Conservation (phyloP, 2,329 filamentous ascomycete species). For the Trichophyton simii region DNA sequence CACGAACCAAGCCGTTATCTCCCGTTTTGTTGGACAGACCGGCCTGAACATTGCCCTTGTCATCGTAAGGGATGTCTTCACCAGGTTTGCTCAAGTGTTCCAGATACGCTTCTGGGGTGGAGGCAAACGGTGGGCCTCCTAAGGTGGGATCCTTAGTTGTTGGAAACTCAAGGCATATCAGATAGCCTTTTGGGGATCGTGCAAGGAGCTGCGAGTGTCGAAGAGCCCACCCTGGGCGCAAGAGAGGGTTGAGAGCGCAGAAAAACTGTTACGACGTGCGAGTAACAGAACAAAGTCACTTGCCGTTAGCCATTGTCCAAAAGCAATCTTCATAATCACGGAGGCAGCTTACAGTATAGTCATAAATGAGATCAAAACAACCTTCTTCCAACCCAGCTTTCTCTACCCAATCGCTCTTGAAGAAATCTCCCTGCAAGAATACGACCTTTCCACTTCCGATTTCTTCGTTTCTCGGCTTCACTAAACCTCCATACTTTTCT, state of each 20-base stretch:
- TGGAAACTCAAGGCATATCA: constrained; percentile 66
- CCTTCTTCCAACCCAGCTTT: constrained; percentile 22
- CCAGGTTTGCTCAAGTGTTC: constrained; percentile 60
- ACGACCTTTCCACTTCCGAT: constrained; percentile 27
- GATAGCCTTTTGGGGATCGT: constrained; percentile 33
- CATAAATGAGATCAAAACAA: constrained; percentile 44
- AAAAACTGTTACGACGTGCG: constrained; percentile 40
- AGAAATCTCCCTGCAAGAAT: constrained; percentile 37
- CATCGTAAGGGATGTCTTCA: constrained; percentile 50
- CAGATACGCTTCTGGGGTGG: constrained; percentile 57
- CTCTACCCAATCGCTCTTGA: constrained; percentile 32
- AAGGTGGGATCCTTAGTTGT: constrained; percentile 53
- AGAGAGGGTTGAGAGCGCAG: constrained; percentile 43
- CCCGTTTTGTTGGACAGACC: constrained; percentile 36
- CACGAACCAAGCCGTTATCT: constrained; percentile 29
- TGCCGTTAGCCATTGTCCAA: background rate
- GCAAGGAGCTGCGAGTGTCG: constrained; percentile 44
- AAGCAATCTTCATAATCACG: background rate
- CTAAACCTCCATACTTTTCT: constrained; percentile 22
- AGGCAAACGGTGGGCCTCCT: constrained; percentile 60
- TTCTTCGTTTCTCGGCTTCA: constrained; percentile 24
- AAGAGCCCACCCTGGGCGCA: constrained; percentile 47
- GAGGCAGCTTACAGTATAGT: constrained; percentile 44
- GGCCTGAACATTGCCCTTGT: constrained; percentile 38
- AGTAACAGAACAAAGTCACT: background rate